Percentiles rank a stretch among this genome's conserved stretches.
These are phyloP conservation scores for Thraustochytrium striatum DNA, from an alignment of 352 stramenopile species.

Conservation along the genomic window DNA sequence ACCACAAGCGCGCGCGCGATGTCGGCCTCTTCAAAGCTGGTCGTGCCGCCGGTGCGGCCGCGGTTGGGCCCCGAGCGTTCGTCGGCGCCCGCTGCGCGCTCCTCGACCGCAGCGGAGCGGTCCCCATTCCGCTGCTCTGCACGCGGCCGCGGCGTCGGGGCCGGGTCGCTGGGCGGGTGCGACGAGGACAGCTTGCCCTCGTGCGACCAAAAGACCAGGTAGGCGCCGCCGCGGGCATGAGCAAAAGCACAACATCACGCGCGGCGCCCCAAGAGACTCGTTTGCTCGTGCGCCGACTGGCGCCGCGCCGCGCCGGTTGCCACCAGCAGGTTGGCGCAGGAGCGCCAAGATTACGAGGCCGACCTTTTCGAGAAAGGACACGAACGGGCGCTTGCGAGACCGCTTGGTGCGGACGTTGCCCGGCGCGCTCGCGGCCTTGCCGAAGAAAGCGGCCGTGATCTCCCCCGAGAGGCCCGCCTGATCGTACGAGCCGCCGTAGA, in stretches of 20 bases:
- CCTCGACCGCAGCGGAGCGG: too few species aligned
- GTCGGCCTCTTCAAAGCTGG: conserved; percentile 84
- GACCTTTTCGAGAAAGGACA: conserved; percentile 42
- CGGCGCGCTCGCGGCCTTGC: conserved; percentile 69
- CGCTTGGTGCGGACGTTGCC: conserved; percentile 59
- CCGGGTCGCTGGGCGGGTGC: background rate
- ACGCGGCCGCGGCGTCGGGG: background rate
- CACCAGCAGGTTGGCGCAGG: conserved; percentile 13
- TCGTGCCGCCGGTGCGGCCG: conserved; percentile 52
- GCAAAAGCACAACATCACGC: conserved; percentile 15
- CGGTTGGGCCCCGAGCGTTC: too few species aligned
- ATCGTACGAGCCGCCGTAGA: conserved; percentile 93
- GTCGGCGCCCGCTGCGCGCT: too few species aligned
- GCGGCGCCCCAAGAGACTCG: background rate
- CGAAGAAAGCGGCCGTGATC: conserved; percentile 94
- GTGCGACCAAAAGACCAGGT: conserved; percentile 27
- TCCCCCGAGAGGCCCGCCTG: conserved; percentile 80
- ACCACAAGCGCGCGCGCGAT: conserved; percentile 90
- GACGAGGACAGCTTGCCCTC: background rate
- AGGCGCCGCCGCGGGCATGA: background rate
- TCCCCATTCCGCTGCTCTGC: too few species aligned
- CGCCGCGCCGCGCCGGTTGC: background rate
- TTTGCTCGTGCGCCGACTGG: background rate
- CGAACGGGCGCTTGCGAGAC: conserved; percentile 19
- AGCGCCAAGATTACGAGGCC: conserved; percentile 28